Conservation (phyloP, 2,329 filamentous ascomycete species). For the Trichoderma sp. region DNA sequence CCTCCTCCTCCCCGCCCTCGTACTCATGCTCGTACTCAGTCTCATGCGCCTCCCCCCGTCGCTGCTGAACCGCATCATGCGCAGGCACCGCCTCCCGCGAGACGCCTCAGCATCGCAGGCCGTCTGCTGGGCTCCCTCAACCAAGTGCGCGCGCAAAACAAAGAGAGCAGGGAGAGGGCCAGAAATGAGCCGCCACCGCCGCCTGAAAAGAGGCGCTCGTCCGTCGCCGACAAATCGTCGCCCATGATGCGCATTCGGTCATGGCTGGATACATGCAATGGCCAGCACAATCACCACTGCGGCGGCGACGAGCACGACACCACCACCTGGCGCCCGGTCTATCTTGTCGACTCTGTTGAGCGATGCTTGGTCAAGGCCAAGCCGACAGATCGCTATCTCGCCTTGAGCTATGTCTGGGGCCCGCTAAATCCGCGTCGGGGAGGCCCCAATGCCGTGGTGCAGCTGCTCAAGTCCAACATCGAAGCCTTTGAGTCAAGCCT, state of each 20-base stretch:
- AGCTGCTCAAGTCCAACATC: slow-evolving; percentile 37
- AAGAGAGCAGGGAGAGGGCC: slow-evolving; percentile 27
- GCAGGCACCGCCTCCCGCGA: slow-evolving; percentile 27
- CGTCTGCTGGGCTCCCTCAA: slow-evolving; percentile 37
- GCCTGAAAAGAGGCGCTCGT: slow-evolving; percentile 30
- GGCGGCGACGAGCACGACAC: slow-evolving; percentile 26
- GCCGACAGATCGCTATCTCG: slow-evolving; percentile 41
- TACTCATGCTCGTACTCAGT: neutral
- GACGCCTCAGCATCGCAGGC: slow-evolving; percentile 42
- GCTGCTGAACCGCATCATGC: slow-evolving; percentile 1
- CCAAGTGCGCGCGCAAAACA: slow-evolving; percentile 27
- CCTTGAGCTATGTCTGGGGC: slow-evolving; percentile 47
- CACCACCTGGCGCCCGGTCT: slow-evolving; percentile 39
- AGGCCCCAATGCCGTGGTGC: slow-evolving; percentile 28
- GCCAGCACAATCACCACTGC: slow-evolving; percentile 41
- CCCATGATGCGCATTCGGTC: slow-evolving; percentile 40
- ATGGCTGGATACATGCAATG: slow-evolving; percentile 44
- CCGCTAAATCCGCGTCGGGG: slow-evolving; percentile 27
- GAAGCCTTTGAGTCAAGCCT: slow-evolving; percentile 36
- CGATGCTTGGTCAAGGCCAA: slow-evolving; percentile 38
- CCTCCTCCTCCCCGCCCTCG: slow-evolving; percentile 16
- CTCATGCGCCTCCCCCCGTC: neutral
- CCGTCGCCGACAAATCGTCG: slow-evolving; percentile 32
- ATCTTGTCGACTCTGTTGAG: slow-evolving; percentile 42
- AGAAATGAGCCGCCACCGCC: neutral